phyloP scores from a whole-genome alignment of 2,329 filamentous ascomycete species.

The Fusarium annulatum region DNA sequence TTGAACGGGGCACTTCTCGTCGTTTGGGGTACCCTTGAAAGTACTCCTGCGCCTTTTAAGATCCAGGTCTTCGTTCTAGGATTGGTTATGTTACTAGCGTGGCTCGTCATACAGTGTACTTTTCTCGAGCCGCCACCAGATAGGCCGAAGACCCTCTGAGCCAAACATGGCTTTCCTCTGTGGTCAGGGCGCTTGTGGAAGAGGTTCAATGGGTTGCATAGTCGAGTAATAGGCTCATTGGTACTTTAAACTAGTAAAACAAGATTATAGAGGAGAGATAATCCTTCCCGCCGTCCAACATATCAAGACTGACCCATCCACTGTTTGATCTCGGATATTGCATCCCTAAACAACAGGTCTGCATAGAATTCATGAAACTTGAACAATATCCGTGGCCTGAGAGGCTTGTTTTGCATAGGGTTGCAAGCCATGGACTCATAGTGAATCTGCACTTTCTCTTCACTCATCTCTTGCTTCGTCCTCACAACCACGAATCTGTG shows the following conservation, averaged over 20 bases:
- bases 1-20: not conserved
- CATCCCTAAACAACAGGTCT: constrained; percentile 43
- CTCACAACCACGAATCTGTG: constrained; percentile 47
- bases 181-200: not conserved
- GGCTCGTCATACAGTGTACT: not conserved
- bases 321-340: constrained; percentile 34
- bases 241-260: not conserved
- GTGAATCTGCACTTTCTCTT: constrained; percentile 30
- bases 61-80: not conserved
- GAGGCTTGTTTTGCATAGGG: constrained; percentile 33
- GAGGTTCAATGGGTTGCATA: not conserved
- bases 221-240: not conserved
- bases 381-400: constrained; percentile 24
- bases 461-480: not conserved
- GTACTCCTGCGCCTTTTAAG: not conserved
- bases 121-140: not conserved
- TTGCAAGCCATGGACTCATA: constrained; percentile 44
- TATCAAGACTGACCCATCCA: constrained; percentile 15
- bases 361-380: constrained; percentile 43
- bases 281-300: not conserved
- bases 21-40: not conserved
- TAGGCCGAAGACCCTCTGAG: not conserved
- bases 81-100: not conserved
- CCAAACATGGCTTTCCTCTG: not conserved
- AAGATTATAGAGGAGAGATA: not conserved